Base-by-base conservation (phyloP, 768 basidiomycete species). In the Lentinula edodes region DNA sequence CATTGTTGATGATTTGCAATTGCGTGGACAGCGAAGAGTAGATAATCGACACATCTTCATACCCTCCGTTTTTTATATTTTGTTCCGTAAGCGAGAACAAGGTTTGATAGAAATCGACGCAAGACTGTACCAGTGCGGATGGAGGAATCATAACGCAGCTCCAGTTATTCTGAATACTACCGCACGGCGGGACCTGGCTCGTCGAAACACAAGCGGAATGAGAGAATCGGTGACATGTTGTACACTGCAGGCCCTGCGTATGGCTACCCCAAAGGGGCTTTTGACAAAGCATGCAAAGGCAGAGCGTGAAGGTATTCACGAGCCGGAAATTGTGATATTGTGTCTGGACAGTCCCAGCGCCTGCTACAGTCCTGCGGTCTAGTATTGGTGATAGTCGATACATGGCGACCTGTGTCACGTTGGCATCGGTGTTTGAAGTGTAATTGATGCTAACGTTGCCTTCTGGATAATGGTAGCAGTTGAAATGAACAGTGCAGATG, bases 191-290 rank as follows among this genome's bases (percentile, higher is more conserved):
- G 2, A 80, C 60, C 1, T 64, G 65, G 5, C 51, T 57, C 23
- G 69, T 61, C 4, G 70, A 62, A 4, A 77, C 62, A 69, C 90
- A 94, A 15, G 72, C 61, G 5, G 74, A 61, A 72, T 92, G 91
- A 13, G 80, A 78, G 59, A 90, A 85, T 20, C 80, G 75, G 38
- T 77, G 77, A 72, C 92, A 95, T 2, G 74, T 72, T 28, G 70
- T 68, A 68, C 92, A 95, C 54, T 80, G 82, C 20, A 88, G 66
- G 2, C 83, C 89, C 70, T 93, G 91, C 39, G 72, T 72, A 13
- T 76, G 71, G 52, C 74, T 78, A 2, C 91, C 92, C 91, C 91
- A 93, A 10, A 93, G 76, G 1, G 92, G 92, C 46, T 79, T 71
- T 18, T 72, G 77, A 69, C 92, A 95, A 4, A 79, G 68, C 62